phyloP scores from a whole-genome alignment of 1,284 basidiomycete genomes.

The Ganoderma meredithae region DNA sequence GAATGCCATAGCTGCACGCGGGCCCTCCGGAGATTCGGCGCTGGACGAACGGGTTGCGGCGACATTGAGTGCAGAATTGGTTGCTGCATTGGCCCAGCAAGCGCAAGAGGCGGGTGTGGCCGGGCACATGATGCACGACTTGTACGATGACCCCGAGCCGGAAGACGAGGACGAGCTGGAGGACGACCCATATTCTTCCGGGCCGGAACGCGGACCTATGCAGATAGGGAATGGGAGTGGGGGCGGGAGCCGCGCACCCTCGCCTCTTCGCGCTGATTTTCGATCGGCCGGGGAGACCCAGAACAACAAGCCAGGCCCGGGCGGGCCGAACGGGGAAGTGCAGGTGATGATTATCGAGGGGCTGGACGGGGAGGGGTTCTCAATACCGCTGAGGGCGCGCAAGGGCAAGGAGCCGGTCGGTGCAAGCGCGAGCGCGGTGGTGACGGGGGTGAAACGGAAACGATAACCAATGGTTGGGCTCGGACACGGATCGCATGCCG shows the following conservation, averaged over 20 bases:
- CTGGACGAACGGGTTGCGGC: constrained; percentile 65
- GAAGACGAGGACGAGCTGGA: constrained; percentile 47
- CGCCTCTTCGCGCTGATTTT: constrained; percentile 15
- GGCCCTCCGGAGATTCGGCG: constrained; percentile 46
- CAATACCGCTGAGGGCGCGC: constrained; percentile 66
- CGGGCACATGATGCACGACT: constrained; percentile 8
- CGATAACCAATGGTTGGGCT: constrained; percentile 41
- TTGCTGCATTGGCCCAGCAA: constrained; percentile 71
- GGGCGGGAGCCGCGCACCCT: constrained; percentile 16
- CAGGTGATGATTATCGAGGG: constrained; percentile 34
- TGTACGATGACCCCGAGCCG: constrained; percentile 22
- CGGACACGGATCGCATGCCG: background rate
- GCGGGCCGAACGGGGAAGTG: constrained; percentile 21
- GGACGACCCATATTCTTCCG: constrained; percentile 47
- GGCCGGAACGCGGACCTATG: constrained; percentile 31
- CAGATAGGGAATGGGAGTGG: constrained; percentile 31
- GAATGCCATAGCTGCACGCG: constrained; percentile 17
- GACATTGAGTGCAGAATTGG: constrained; percentile 76
- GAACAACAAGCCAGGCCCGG: constrained; percentile 19
- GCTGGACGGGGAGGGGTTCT: constrained; percentile 56
- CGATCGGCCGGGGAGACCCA: background rate
- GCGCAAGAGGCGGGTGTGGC: constrained; percentile 3
- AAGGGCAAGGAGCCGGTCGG: constrained; percentile 61
- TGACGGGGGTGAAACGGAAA: constrained; percentile 65
- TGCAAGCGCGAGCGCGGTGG: constrained; percentile 30